These are phyloP conservation scores for Talaromyces sp. DNA, from an alignment of 2,329 filamentous ascomycete genomes.

Conservation along the genomic window DNA sequence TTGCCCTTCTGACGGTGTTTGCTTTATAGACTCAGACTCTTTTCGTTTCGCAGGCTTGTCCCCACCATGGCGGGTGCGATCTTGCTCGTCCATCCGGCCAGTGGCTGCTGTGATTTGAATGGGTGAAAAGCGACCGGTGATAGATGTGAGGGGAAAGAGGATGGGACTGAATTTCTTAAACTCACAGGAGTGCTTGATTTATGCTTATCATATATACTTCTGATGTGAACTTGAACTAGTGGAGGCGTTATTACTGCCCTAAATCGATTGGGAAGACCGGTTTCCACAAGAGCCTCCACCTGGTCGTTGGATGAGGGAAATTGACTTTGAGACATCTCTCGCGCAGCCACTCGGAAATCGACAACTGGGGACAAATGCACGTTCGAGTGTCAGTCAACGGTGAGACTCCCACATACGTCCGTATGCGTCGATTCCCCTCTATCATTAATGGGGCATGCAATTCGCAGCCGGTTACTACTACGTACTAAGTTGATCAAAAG, in stretches of 20 bases:
- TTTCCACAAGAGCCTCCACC: constrained; percentile 8
- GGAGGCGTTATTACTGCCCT: constrained; percentile 1
- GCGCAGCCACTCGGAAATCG: constrained; percentile 7
- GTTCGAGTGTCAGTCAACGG: constrained; percentile 3
- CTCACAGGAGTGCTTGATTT: not conserved
- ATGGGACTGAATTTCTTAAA: not conserved
- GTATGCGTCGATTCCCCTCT: not conserved
- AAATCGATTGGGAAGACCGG: not conserved
- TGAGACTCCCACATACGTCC: not conserved
- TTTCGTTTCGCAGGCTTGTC: not conserved
- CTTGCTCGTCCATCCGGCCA: constrained; percentile 9
- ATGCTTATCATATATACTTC: constrained; percentile 4
- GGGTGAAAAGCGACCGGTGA: not conserved
- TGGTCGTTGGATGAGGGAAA: not conserved
- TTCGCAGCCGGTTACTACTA: not conserved
- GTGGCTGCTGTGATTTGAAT: not conserved
- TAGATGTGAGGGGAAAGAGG: not conserved
- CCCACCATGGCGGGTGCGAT: not conserved
- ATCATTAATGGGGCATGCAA: not conserved
- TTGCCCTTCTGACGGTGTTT: constrained; percentile 4
- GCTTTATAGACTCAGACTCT: not conserved
- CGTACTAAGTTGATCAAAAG: not conserved
- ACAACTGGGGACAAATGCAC: constrained; percentile 5
- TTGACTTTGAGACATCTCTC: not conserved
- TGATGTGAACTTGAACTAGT: not conserved